Evolutionary conservation across 371 early-diverging fungal species (phyloP).

Genomic region (Mucor plumbeus): DNA sequence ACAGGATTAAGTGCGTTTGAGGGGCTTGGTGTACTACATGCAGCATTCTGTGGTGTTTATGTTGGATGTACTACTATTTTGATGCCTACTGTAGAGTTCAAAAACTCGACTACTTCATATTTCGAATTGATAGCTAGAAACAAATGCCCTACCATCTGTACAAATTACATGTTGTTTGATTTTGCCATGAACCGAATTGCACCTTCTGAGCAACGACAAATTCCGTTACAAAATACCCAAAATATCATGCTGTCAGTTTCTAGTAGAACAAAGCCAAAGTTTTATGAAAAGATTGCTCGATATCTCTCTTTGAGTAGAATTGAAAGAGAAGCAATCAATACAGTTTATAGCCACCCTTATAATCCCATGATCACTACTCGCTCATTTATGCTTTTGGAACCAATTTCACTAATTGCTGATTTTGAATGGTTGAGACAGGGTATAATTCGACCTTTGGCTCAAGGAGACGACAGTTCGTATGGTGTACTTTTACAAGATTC

Average conservation of each 20-base stretch:
- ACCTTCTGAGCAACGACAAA: conserved; percentile 39
- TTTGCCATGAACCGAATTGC: conserved; percentile 62
- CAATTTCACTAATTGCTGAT: conserved; percentile 67
- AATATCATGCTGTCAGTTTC: conserved; percentile 73
- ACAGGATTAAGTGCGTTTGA: conserved; percentile 65
- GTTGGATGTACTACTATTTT: conserved; percentile 64
- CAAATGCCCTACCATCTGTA: conserved; percentile 65
- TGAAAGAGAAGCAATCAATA: conserved; percentile 64
- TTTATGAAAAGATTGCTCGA: conserved; percentile 44
- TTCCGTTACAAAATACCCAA: conserved; percentile 64
- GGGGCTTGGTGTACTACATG: conserved; percentile 79
- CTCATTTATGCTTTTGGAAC: conserved; percentile 73
- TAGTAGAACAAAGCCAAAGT: conserved; percentile 65
- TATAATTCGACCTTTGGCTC: conserved; percentile 57
- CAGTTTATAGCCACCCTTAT: conserved; percentile 70
- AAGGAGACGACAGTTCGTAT: conserved; percentile 49
- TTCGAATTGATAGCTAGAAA: conserved; percentile 64
- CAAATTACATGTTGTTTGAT: conserved; percentile 72
- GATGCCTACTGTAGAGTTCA: conserved; percentile 60
- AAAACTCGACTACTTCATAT: conserved; percentile 59
- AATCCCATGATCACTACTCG: conserved; percentile 82
- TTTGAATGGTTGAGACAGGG: conserved; percentile 67
- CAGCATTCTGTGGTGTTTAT: conserved; percentile 73
- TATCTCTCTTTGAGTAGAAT: conserved; percentile 64
- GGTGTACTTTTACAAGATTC: conserved; percentile 76